These are phyloP conservation scores for Plantago elongata DNA, from an alignment of 257 asterid genomes.

Conservation along the genomic window DNA sequence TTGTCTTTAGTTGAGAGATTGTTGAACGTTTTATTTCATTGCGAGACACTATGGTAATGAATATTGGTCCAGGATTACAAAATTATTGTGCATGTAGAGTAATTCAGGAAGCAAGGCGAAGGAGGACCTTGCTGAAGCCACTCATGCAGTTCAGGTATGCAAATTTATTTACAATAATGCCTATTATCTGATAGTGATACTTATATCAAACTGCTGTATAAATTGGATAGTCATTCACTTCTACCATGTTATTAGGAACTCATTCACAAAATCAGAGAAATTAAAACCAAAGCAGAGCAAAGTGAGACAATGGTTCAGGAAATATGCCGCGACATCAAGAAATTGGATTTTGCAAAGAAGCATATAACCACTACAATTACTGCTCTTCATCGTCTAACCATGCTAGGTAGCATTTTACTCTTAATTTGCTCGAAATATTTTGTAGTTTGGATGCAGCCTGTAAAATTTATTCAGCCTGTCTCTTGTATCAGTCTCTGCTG, in stretches of 20 bases:
- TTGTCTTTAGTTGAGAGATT: not conserved
- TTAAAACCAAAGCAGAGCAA: conserved; percentile 96
- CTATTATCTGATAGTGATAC: too few species aligned
- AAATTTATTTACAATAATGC: conserved; percentile 1
- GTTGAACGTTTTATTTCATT: not conserved
- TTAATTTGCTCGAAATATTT: conserved; percentile 23
- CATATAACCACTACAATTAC: conserved; percentile 95
- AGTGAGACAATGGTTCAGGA: conserved; percentile 99
- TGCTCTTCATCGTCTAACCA: conserved; percentile 98
- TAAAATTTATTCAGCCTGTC: conserved; percentile 11
- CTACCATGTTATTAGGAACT: conserved; percentile 61
- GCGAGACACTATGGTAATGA: not conserved
- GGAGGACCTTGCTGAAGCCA: conserved; percentile 98
- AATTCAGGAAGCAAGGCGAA: conserved; percentile 95
- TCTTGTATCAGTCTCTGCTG: conserved; percentile 77
- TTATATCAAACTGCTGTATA: conserved; percentile 8
- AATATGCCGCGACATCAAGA: conserved; percentile 98
- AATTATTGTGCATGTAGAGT: conserved; percentile 45
- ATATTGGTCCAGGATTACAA: conserved; percentile 4
- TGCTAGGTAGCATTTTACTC: conserved; percentile 69
- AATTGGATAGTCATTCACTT: not conserved
- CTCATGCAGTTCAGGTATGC: conserved; percentile 85
- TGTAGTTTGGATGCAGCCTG: conserved; percentile 6
- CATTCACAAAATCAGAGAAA: conserved; percentile 91
- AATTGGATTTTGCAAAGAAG: conserved; percentile 96